A percentile compares a stretch with the other conserved stretches of the same genome.
Evolutionary conservation across 2,329 filamentous ascomycete species (phyloP).

Genomic region (Arachnopeziza araneosa): DNA sequence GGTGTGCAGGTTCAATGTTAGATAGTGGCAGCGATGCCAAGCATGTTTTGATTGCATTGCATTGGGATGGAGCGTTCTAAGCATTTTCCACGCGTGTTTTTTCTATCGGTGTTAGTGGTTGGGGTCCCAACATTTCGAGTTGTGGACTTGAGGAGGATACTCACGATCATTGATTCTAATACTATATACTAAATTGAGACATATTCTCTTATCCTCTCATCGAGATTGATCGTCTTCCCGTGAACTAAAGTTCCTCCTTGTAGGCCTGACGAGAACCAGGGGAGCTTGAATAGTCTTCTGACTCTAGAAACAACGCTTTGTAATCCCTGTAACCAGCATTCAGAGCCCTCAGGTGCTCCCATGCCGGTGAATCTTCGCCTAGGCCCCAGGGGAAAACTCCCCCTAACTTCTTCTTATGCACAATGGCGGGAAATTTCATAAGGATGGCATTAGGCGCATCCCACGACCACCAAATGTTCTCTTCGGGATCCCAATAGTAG

Average conservation of each 20-base stretch:
- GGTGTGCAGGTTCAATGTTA: background rate
- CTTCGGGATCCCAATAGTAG: conserved; percentile 59
- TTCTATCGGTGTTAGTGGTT: background rate
- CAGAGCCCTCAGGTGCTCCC: conserved; percentile 39
- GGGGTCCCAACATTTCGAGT: background rate
- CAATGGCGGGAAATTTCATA: conserved; percentile 56
- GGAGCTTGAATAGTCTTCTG: background rate
- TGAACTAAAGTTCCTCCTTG: background rate
- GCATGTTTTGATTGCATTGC: background rate
- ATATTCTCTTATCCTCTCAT: background rate
- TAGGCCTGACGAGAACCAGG: background rate
- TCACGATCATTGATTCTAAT: background rate
- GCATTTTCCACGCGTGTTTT: background rate
- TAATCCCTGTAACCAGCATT: background rate
- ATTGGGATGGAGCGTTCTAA: background rate
- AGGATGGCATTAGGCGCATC: conserved; percentile 57
- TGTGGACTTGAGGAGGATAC: background rate
- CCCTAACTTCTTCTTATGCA: conserved; percentile 51
- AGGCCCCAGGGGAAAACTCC: conserved; percentile 73
- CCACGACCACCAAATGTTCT: conserved; percentile 67
- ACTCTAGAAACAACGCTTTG: background rate
- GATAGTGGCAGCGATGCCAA: background rate
- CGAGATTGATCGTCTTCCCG: background rate
- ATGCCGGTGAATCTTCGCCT: conserved; percentile 54
- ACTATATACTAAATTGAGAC: background rate